These are phyloP conservation scores for Themeda triandra DNA, from an alignment of 176 grass and related monocot genomes.

Conservation along the genomic window DNA sequence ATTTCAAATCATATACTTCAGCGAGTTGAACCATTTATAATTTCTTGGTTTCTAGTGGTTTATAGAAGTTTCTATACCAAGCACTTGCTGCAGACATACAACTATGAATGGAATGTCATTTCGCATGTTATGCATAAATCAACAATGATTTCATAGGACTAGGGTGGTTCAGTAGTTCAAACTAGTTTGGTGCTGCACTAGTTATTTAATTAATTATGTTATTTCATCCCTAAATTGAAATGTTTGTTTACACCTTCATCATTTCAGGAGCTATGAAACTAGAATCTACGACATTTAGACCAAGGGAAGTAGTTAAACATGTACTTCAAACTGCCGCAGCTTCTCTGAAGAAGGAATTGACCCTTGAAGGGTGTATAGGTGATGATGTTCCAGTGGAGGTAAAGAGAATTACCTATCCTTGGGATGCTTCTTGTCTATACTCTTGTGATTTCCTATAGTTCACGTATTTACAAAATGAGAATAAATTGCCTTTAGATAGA, in stretches of 20 bases:
- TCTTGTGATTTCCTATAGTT: slow-evolving; percentile 1
- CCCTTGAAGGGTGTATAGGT: slow-evolving; percentile 76
- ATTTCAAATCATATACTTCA: slow-evolving; percentile 19
- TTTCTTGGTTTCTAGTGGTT: slow-evolving; percentile 10
- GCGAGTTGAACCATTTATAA: neutral
- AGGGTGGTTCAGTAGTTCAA: neutral
- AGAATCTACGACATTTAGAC: slow-evolving; percentile 85
- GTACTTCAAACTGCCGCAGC: slow-evolving; percentile 97
- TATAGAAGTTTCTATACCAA: neutral
- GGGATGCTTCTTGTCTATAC: neutral
- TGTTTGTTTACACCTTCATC: slow-evolving; percentile 18
- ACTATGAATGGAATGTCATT: neutral
- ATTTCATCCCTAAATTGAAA: slow-evolving; percentile 20
- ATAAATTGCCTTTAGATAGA: neutral
- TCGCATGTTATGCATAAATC: neutral
- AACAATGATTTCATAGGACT: neutral
- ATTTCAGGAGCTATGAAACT: slow-evolving; percentile 90
- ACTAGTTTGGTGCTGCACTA: slow-evolving; percentile 3
- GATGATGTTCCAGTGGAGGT: slow-evolving; percentile 85
- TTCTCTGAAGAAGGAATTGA: slow-evolving; percentile 90
- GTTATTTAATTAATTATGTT: slow-evolving; percentile 17
- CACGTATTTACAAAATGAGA: slow-evolving; percentile 9
- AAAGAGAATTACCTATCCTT: slow-evolving; percentile 28
- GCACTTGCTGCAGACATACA: neutral
- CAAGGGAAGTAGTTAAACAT: slow-evolving; percentile 97